Evolutionary conservation across 495 filamentous ascomycete species (phyloP), one percentile per base, ranked within the genome.

Genomic region (Podospora australis): DNA sequence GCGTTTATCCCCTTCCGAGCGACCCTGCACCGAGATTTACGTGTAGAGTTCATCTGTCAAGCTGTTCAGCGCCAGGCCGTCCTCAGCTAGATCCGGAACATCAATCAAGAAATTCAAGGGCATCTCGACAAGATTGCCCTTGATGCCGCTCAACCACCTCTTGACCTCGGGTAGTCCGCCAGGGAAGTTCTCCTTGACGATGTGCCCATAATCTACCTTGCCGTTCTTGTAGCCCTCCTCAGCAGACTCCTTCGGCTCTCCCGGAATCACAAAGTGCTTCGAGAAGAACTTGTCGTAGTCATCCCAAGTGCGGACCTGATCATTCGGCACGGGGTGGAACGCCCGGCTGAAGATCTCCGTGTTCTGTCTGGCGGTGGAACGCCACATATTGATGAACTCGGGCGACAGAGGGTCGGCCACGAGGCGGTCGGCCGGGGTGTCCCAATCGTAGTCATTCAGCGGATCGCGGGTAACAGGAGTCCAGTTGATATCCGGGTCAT

Each of bases 51-150:
- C 83, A 64, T 88, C 82, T 16, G 89, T 95, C 56, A 94, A 70
- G 7, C 76, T 78, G 71, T 95, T 92, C 68, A 94, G 65, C 35
- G 76, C 75, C 59, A 95, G 45, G 3, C 91, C 91, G 52, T 88
- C 80, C 73, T 90, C 82, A 4, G 90, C 91, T 62, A 97, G 78
- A 69, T 96, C 89, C 64, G 87, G 79, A 30, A 78, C 77, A 21
- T 88, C 86, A 56, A 82, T 82, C 63, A 97, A 66, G 67, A 97
- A 97, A 53, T 86, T 72, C 56, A 97, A 69, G 42, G 90, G 88
- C 91, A 96, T 96, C 72, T 95, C 86, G 19, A 96, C 89, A 35
- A 96, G 59, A 11, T 79, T 88, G 0, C 91, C 91, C 54, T 82
- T 82, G 11, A 96, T 75, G 42, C 76, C 74, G 46, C 78, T 79